phyloP scores from a whole-genome alignment of 768 basidiomycete species.

The Favolaschia claudopus region DNA sequence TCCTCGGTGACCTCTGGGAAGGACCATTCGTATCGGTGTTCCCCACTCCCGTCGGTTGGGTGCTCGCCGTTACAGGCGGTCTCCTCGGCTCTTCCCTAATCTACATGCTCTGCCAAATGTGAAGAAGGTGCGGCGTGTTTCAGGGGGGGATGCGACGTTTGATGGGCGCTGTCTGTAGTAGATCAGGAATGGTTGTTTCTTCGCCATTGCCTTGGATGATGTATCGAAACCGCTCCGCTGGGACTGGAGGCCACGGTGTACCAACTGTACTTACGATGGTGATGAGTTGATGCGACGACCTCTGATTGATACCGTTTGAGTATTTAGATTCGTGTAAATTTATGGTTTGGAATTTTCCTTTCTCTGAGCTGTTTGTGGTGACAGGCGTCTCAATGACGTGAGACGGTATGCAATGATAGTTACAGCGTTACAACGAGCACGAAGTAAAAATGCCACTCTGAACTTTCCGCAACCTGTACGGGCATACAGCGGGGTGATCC shows the following conservation, averaged over 20 bases:
- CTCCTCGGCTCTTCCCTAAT: conserved; percentile 22
- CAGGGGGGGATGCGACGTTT: conserved; percentile 10
- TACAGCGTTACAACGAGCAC: no score
- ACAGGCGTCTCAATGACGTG: no score
- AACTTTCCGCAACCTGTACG: no score
- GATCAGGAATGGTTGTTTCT: conserved; percentile 6
- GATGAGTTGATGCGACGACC: conserved; percentile 6
- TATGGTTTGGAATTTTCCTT: no score
- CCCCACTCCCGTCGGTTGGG: conserved; percentile 28
- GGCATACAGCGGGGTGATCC: no score
- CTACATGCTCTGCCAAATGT: conserved; percentile 30
- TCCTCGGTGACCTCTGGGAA: conserved; percentile 62
- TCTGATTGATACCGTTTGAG: conserved; percentile 5
- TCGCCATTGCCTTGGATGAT: conserved; percentile 13
- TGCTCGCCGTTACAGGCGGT: conserved; percentile 21
- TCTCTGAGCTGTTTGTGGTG: no score
- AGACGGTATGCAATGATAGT: no score
- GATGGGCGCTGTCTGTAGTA: conserved; percentile 18
- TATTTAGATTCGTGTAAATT: background rate
- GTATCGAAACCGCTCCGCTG: conserved; percentile 10
- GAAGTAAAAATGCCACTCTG: no score
- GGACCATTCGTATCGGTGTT: conserved; percentile 63
- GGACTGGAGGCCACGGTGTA: no score
- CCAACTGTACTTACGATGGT: background rate
- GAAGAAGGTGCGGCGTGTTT: conserved; percentile 18